A percentile compares a stretch with the other conserved stretches of the same genome.
phyloP scores from a whole-genome alignment of 805 yeast species.

The Gaillardinia entomophila region DNA sequence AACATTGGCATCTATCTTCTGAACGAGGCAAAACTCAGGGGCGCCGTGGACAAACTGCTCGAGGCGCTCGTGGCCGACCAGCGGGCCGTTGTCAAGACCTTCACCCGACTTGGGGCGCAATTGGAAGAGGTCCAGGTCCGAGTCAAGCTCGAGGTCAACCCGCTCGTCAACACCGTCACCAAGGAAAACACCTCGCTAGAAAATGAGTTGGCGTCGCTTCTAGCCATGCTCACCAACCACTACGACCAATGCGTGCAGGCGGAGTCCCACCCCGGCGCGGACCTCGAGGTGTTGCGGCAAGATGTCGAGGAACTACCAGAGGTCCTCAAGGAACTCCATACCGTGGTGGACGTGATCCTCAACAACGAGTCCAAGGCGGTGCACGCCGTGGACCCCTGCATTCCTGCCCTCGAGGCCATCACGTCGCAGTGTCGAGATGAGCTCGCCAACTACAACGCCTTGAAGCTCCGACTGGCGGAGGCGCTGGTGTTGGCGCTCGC shows the following conservation, averaged over 20 bases:
- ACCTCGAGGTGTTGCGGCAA: conserved; percentile 39
- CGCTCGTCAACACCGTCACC: conserved; percentile 4
- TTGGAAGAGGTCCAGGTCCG: conserved; percentile 8
- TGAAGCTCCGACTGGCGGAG: conserved; percentile 22
- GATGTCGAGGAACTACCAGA: conserved; percentile 54
- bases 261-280: conserved; percentile 25
- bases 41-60: conserved; percentile 1
- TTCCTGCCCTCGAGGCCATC: conserved; percentile 9
- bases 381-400: conserved; percentile 11
- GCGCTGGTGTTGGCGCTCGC: conserved; percentile 14
- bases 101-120: conserved; percentile 9
- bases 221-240: conserved; percentile 72
- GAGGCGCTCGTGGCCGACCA: not conserved
- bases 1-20: conserved; percentile 22
- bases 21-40: conserved; percentile 11
- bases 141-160: not conserved
- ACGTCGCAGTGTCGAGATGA: conserved; percentile 11
- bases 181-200: conserved; percentile 48
- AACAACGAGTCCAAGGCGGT: conserved; percentile 29
- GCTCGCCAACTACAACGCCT: conserved; percentile 11
- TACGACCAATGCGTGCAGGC: conserved; percentile 71
- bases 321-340: conserved; percentile 43
- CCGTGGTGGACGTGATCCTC: conserved; percentile 28
- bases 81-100: conserved; percentile 7
- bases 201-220: conserved; percentile 60